Conservation (phyloP, 768 basidiomycete genomes). For the Panaeolus papilionaceus region DNA sequence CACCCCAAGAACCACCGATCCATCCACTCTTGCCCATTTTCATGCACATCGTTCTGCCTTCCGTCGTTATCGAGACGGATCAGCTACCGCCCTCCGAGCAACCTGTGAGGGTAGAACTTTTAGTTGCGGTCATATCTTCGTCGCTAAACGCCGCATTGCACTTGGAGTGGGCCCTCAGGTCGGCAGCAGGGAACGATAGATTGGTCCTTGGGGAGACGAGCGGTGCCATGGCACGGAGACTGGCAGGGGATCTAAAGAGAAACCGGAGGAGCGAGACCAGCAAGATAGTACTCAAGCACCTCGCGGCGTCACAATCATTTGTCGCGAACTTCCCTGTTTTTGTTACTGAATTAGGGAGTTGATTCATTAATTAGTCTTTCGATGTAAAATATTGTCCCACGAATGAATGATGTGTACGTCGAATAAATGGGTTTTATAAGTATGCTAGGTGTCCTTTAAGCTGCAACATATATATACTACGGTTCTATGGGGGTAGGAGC, state of each 20-base stretch:
- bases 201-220: slow-evolving; percentile 66
- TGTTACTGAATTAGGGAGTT: slow-evolving; percentile 40
- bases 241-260: slow-evolving; percentile 66
- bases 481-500: slow-evolving; percentile 3
- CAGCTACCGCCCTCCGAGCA: slow-evolving; percentile 58
- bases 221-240: slow-evolving; percentile 64
- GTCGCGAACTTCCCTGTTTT: slow-evolving; percentile 80
- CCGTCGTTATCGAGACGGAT: slow-evolving; percentile 63
- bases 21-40: slow-evolving; percentile 80
- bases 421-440: neutral
- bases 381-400: neutral
- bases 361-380: neutral
- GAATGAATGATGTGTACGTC: neutral
- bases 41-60: slow-evolving; percentile 69
- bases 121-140: slow-evolving; percentile 70
- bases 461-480: neutral
- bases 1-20: slow-evolving; percentile 54
- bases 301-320: slow-evolving; percentile 68
- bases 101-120: slow-evolving; percentile 61
- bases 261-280: slow-evolving; percentile 58
- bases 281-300: slow-evolving; percentile 58
- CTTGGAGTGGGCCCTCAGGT: slow-evolving; percentile 70
- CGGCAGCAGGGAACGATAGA: slow-evolving; percentile 54
- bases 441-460: neutral
- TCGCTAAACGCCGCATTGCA: slow-evolving; percentile 71